Conservation (phyloP, 2,329 filamentous ascomycete species). For the Colletotrichum tanaceti region DNA sequence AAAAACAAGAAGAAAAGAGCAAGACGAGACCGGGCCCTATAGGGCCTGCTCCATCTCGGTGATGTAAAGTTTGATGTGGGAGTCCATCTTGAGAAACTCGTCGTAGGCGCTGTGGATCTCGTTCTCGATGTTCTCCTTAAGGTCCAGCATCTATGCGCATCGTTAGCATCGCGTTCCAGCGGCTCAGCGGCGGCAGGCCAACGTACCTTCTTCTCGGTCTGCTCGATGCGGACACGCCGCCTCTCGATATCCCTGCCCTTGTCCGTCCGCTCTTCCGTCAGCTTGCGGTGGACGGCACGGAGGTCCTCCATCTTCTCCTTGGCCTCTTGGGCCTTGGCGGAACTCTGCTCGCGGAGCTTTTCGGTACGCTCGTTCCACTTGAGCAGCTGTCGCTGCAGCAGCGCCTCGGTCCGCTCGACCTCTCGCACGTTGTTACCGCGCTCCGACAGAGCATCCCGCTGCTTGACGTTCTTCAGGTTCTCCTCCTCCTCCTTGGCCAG, state of each 20-base stretch:
- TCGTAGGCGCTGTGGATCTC: conserved; percentile 92
- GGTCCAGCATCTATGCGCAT: conserved; percentile 86
- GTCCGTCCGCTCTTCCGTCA: conserved; percentile 86
- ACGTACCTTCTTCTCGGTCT: conserved; percentile 96
- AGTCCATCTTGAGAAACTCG: conserved; percentile 97
- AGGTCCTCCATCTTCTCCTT: conserved; percentile 93
- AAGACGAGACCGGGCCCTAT: conserved; percentile 40
- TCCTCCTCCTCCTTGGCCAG: conserved; percentile 93
- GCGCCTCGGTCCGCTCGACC: conserved; percentile 86
- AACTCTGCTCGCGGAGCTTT: conserved; percentile 81
- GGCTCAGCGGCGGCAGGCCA: conserved; percentile 14
- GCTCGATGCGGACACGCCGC: conserved; percentile 91
- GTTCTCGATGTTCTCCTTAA: conserved; percentile 97
- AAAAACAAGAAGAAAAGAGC: background rate
- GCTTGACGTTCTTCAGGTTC: conserved; percentile 79
- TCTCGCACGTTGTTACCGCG: conserved; percentile 90
- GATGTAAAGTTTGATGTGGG: conserved; percentile 97
- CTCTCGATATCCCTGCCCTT: conserved; percentile 94
- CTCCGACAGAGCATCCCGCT: conserved; percentile 88
- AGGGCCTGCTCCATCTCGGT: conserved; percentile 98
- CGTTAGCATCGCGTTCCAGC: conserved; percentile 36
- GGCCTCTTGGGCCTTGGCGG: conserved; percentile 82
- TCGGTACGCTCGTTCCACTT: conserved; percentile 91
- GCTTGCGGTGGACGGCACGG: conserved; percentile 78
- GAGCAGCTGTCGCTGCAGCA: conserved; percentile 84